Evolutionary conservation across 2,329 filamentous ascomycete species (phyloP).

Genomic region (Trichothecium sympodiale): DNA sequence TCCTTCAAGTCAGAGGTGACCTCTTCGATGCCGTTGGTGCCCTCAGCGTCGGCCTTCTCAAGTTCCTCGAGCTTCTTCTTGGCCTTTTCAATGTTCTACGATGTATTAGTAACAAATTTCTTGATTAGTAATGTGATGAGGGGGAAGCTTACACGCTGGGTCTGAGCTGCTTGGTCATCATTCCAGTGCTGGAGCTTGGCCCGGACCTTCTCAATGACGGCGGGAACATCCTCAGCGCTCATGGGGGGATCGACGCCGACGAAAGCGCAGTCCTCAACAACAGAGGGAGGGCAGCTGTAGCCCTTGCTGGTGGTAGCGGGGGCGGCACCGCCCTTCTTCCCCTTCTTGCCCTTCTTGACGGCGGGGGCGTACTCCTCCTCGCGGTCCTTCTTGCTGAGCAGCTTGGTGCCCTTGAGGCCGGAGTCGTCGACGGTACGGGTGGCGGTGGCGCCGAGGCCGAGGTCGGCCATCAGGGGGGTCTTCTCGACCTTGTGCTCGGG

Average conservation of each 20-base stretch:
- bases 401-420: slow-evolving; percentile 73
- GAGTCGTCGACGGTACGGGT: slow-evolving; percentile 75
- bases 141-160: slow-evolving; percentile 64
- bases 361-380: slow-evolving; percentile 71
- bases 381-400: slow-evolving; percentile 76
- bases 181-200: slow-evolving; percentile 90
- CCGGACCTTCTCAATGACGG: slow-evolving; percentile 77
- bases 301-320: slow-evolving; percentile 36
- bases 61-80: slow-evolving; percentile 90
- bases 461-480: slow-evolving; percentile 49
- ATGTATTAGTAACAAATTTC: slow-evolving; percentile 10
- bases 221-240: slow-evolving; percentile 70
- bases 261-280: slow-evolving; percentile 81
- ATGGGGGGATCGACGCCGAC: slow-evolving; percentile 82
- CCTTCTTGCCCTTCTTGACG: slow-evolving; percentile 78
- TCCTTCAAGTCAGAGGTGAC: slow-evolving; percentile 41
- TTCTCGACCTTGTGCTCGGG: slow-evolving; percentile 60
- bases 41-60: slow-evolving; percentile 45
- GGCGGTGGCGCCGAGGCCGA: slow-evolving; percentile 67
- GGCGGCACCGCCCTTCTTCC: slow-evolving; percentile 50
- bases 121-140: not conserved
- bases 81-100: slow-evolving; percentile 89
- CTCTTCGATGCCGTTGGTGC: slow-evolving; percentile 39
- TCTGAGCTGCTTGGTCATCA: slow-evolving; percentile 78
- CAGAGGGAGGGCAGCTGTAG: slow-evolving; percentile 80